phyloP scores from a whole-genome alignment of 2,329 filamentous ascomycete genomes.

The Sarocladium strictum region DNA sequence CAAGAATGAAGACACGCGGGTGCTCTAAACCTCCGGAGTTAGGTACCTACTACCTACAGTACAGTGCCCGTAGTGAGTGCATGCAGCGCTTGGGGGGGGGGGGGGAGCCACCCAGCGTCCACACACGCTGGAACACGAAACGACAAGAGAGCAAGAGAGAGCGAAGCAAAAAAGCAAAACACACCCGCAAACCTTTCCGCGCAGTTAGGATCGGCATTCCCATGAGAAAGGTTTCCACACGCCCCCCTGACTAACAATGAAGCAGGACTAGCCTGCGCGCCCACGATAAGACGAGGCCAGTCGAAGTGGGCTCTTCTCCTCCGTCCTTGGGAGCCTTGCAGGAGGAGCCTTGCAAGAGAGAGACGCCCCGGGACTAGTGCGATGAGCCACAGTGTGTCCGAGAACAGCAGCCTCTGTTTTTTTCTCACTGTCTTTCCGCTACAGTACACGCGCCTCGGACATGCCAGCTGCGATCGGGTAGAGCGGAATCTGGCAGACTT shows the following conservation, averaged over 20 bases:
- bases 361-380: neutral
- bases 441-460: neutral
- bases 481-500: constrained; percentile 9
- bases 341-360: neutral
- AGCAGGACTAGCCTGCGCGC: neutral
- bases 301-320: no score
- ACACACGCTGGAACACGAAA: neutral
- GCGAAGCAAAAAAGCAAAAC: neutral
- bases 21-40: neutral
- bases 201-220: neutral
- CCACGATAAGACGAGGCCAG: constrained; percentile 1
- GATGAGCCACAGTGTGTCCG: neutral
- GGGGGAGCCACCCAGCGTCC: no score
- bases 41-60: neutral
- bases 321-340: no score
- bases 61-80: no score
- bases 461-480: constrained; percentile 9
- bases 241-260: constrained; percentile 5
- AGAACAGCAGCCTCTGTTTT: no score
- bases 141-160: neutral
- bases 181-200: neutral
- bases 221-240: neutral
- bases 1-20: neutral
- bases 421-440: no score
- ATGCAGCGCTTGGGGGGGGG: no score